phyloP scores from a whole-genome alignment of 2,329 filamentous ascomycete species.

The Cordyceps sp. region DNA sequence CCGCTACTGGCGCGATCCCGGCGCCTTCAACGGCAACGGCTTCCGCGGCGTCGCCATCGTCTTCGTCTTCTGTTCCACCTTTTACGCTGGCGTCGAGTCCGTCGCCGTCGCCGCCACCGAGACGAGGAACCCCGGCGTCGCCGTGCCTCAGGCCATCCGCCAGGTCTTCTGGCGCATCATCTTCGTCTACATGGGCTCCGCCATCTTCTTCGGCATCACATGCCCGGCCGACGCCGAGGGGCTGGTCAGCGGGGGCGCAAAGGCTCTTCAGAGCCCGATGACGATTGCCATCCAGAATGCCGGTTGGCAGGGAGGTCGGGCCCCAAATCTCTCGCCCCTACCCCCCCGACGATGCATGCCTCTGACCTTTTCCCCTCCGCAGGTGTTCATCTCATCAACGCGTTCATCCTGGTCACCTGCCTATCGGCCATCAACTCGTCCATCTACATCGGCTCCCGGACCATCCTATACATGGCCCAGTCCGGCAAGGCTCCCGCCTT shows the following conservation, averaged over 20 bases:
- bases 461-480: constrained; percentile 60
- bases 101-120: constrained; percentile 48
- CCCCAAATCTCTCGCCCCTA: too few species aligned
- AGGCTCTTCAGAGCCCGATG: constrained; percentile 55
- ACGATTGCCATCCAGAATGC: constrained; percentile 59
- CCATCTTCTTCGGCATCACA: constrained; percentile 60
- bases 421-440: constrained; percentile 57
- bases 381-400: constrained; percentile 58
- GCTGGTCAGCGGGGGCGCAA: constrained; percentile 42
- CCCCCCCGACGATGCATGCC: too few species aligned
- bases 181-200: constrained; percentile 50
- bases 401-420: constrained; percentile 58
- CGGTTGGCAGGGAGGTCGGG: constrained; percentile 47
- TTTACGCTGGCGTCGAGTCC: constrained; percentile 50
- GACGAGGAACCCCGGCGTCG: constrained; percentile 38
- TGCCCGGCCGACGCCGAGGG: constrained; percentile 51
- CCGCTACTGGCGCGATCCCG: constrained; percentile 54
- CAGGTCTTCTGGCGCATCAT: constrained; percentile 46
- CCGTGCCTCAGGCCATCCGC: constrained; percentile 40
- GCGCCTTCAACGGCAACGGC: constrained; percentile 49
- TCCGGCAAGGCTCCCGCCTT: constrained; percentile 54
- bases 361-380: neutral
- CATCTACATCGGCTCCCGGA: constrained; percentile 63
- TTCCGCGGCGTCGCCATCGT: constrained; percentile 49
- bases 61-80: constrained; percentile 53